phyloP scores from a whole-genome alignment of 73 alveolate genomes.

The Paramecium octaurelia region DNA sequence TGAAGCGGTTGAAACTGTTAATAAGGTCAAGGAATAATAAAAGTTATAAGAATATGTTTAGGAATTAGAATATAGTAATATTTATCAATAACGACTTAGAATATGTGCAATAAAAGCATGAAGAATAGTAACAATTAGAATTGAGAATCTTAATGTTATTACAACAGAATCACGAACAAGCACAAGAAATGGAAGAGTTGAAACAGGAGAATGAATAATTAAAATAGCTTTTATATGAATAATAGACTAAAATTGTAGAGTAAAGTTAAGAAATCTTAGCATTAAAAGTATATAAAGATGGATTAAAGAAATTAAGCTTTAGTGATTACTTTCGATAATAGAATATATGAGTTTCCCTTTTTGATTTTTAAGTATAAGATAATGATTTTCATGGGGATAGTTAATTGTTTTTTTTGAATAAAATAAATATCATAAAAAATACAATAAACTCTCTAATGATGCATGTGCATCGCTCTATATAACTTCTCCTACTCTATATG shows the following conservation, averaged over 20 bases:
- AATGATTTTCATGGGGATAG: background rate
- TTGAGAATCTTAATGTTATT: background rate
- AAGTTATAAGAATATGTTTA: background rate
- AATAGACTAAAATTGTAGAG: background rate
- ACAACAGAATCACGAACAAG: background rate
- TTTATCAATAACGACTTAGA: background rate
- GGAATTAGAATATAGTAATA: background rate
- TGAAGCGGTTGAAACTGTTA: conserved; percentile 4
- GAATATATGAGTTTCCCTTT: background rate
- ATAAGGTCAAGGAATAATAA: background rate
- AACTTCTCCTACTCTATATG: conserved; percentile 73
- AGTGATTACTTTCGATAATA: conserved; percentile 33
- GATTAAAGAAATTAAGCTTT: background rate
- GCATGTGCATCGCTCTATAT: background rate
- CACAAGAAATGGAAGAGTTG: background rate
- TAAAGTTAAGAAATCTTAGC: background rate
- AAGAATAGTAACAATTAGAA: conserved; percentile 20
- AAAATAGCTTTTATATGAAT: background rate
- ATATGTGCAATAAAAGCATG: background rate
- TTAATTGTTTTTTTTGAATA: background rate
- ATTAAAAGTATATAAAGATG: background rate
- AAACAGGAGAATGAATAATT: background rate
- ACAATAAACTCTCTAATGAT: background rate
- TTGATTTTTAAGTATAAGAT: background rate
- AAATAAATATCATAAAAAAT: background rate